Evolutionary conservation across 306 rosid genomes (phyloP).

Genomic region (Castanea sativa): DNA sequence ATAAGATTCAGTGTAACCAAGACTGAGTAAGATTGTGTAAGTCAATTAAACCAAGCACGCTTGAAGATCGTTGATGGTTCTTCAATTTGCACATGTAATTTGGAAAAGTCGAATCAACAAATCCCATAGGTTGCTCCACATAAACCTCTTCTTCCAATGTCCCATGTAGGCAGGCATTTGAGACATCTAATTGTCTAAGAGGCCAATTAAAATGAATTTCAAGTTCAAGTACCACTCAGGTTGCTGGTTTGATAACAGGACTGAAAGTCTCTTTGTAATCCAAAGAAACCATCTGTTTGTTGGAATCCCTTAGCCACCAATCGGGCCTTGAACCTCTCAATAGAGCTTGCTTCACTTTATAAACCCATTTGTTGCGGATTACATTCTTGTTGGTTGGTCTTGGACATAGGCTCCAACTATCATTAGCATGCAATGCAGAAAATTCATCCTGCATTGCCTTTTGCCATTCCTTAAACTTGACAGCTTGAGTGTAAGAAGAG

Average conservation of each 20-base stretch:
- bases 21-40: not conserved
- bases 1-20: not conserved
- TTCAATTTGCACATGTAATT: not conserved
- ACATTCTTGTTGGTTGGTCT: not conserved
- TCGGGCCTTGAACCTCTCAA: not conserved
- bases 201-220: too few species aligned
- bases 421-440: not conserved
- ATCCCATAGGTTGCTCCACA: not conserved
- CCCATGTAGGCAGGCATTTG: not conserved
- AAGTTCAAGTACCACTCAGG: not conserved
- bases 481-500: not conserved
- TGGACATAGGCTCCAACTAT: not conserved
- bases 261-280: not conserved
- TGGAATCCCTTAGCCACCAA: not conserved
- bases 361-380: not conserved
- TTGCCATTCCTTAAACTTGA: not conserved
- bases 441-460: not conserved
- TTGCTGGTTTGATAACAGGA: not conserved
- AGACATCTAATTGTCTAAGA: too few species aligned
- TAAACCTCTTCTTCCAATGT: not conserved
- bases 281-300: not conserved
- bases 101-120: not conserved
- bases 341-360: not conserved
- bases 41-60: not conserved
- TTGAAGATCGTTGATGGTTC: too few species aligned